These are phyloP conservation scores for Potentilla sterilis DNA, from an alignment of 306 rosid genomes.

Conservation along the genomic window DNA sequence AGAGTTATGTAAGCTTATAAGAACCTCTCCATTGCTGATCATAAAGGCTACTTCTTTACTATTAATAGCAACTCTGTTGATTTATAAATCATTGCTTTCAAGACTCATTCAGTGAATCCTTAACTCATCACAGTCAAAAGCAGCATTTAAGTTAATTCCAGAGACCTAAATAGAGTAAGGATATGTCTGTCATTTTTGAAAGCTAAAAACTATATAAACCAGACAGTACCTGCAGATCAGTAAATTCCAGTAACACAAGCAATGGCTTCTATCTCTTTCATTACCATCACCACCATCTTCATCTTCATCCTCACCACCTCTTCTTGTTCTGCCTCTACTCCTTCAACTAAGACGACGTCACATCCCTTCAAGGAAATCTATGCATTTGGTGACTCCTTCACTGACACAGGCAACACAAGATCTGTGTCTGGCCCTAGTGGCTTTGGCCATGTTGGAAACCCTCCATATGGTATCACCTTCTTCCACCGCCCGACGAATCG, in stretches of 20 bases:
- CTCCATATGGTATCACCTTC: slow-evolving; percentile 75
- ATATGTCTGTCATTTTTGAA: neutral
- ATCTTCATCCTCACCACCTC: slow-evolving; percentile 33
- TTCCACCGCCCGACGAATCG: slow-evolving; percentile 83
- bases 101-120: neutral
- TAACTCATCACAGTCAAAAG: neutral
- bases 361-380: slow-evolving; percentile 64
- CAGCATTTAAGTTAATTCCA: neutral
- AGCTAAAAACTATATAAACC: neutral
- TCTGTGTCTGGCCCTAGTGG: slow-evolving; percentile 66
- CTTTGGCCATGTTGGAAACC: slow-evolving; percentile 71
- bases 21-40: neutral
- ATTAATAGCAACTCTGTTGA: neutral
- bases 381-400: slow-evolving; percentile 92
- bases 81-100: neutral
- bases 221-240: neutral
- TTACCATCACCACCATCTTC: slow-evolving; percentile 12
- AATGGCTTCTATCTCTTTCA: slow-evolving; percentile 34
- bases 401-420: slow-evolving; percentile 92
- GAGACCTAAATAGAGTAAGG: neutral
- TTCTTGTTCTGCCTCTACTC: slow-evolving; percentile 19
- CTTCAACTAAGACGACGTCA: slow-evolving; percentile 18
- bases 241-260: neutral
- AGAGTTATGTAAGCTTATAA: neutral
- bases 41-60: neutral